Evolutionary conservation across 2,329 filamentous ascomycete genomes (phyloP).

Genomic region (Diaporthe citri): DNA sequence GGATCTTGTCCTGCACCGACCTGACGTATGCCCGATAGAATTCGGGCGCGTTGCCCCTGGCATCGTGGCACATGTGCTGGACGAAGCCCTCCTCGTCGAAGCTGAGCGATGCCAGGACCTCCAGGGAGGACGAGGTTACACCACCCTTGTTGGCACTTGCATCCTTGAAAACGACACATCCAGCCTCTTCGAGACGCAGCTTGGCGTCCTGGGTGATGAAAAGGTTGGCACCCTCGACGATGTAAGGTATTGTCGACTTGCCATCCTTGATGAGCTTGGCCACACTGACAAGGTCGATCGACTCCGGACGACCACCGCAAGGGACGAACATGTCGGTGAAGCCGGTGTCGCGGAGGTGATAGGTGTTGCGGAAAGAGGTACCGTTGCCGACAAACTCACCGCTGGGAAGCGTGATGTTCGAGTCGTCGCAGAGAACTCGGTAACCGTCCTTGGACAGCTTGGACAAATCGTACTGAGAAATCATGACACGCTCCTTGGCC

Average conservation of each 20-base stretch:
- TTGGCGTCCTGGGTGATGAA: slow-evolving; percentile 99
- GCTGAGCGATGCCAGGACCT: slow-evolving; percentile 92
- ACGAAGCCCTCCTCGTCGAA: slow-evolving; percentile 93
- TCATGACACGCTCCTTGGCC: slow-evolving; percentile 90
- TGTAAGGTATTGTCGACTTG: slow-evolving; percentile 89
- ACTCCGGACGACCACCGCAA: slow-evolving; percentile 95
- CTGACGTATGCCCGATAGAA: slow-evolving; percentile 97
- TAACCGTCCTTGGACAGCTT: slow-evolving; percentile 93
- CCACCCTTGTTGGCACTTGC: slow-evolving; percentile 98
- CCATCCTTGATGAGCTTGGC: slow-evolving; percentile 90
- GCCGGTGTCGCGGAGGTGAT: slow-evolving; percentile 85
- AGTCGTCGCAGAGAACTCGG: slow-evolving; percentile 92
- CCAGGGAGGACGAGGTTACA: slow-evolving; percentile 95
- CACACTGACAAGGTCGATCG: slow-evolving; percentile 91
- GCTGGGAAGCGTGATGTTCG: slow-evolving; percentile 85
- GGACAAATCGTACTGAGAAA: slow-evolving; percentile 83
- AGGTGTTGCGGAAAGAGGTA: slow-evolving; percentile 96
- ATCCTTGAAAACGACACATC: slow-evolving; percentile 96
- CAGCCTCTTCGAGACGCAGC: slow-evolving; percentile 93
- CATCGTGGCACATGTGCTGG: slow-evolving; percentile 92
- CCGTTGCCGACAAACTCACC: slow-evolving; percentile 93
- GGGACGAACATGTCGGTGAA: slow-evolving; percentile 92
- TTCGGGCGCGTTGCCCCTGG: slow-evolving; percentile 77
- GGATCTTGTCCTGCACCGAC: slow-evolving; percentile 90
- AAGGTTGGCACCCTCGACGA: slow-evolving; percentile 97